Base-by-base conservation (phyloP, 2,329 filamentous ascomycete species). In the Aspergillus pseudoviridinutans region DNA sequence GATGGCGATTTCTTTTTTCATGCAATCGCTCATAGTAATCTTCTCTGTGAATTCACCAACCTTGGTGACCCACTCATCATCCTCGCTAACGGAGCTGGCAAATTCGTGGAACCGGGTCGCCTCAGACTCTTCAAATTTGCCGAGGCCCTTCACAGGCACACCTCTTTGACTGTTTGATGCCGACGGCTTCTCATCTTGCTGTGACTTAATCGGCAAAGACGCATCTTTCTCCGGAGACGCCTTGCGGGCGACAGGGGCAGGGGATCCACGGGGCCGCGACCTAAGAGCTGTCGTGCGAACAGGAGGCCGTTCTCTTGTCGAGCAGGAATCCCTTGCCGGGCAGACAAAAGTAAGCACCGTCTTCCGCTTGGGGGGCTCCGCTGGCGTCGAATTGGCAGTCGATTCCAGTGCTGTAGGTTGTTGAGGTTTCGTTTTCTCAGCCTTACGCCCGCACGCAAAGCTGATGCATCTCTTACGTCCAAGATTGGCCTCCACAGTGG, bases 41-140 rank as follows among this genome's bases (percentile, higher is more conserved):
- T 90, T 91, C 51, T 82, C 82, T 56, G 82, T 82, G 62, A 86
- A 80, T 32, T 84, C 83, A 7, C 83, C 80, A 35, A 84, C 80
- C 66, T 90, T 88, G 56, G 88, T 86, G 29, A 95, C 90, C 94
- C 94, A 99, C 66, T 96, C 92, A 57, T 97, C 92, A 60, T 94
- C 89, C 58, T 91, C 86, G 44, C 88, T 82, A 57, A 87, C 82
- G 51, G 90, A 92, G 70, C 89, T 92, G 47, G 91, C 93, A 72
- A 97, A 97, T 68, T 96, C 93, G 71, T 97, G 91, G 70, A 97
- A 97, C 51, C 75, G 71, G 38, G 74, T 77, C 2, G 73, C 75
- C 61, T 78, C 76, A 3, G 74, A 77, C 46, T 72, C 71, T 56
- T 77, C 70, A 42, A 76, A 76, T 52, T 73, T 71, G 29, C 73